Evolutionary conservation across 352 stramenopile species (phyloP).

Genomic region (Phytopythium litorale): DNA sequence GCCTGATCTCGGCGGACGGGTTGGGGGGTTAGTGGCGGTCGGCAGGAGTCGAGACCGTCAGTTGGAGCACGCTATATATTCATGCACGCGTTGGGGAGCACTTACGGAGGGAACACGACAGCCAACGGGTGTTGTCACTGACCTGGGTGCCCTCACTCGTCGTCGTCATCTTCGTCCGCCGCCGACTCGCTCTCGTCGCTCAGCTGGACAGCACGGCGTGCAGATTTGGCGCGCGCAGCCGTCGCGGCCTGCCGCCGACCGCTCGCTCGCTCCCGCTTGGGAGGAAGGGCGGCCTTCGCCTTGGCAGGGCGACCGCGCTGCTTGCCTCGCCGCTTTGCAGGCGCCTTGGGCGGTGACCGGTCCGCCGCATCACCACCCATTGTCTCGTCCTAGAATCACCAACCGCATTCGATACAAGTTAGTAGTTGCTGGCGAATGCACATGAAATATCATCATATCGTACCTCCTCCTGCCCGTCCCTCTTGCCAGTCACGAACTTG

Average conservation of each 20-base stretch:
- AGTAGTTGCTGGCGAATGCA: not conserved
- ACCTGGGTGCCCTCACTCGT: not conserved
- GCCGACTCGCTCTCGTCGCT: conserved; percentile 19
- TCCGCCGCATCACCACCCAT: conserved; percentile 1
- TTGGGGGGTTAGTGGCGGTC: not conserved
- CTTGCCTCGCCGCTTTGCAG: conserved; percentile 1
- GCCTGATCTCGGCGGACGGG: conserved; percentile 19
- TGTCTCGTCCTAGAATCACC: conserved; percentile 13
- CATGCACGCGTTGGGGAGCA: not conserved
- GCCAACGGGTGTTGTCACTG: not conserved
- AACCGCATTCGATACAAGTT: no score
- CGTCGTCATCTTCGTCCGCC: conserved; percentile 19
- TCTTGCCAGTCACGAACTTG: conserved; percentile 39
- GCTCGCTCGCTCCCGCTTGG: conserved; percentile 22
- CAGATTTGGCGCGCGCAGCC: conserved; percentile 20
- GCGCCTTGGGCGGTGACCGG: not conserved
- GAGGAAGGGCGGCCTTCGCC: conserved; percentile 9
- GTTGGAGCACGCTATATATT: conserved; percentile 1
- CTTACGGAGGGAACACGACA: not conserved
- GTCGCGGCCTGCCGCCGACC: conserved; percentile 18
- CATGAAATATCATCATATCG: not conserved
- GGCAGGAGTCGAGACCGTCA: not conserved
- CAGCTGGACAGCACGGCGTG: conserved; percentile 8
- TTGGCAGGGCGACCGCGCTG: conserved; percentile 3
- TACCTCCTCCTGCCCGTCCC: conserved; percentile 57